phyloP scores from a whole-genome alignment of 169 alveolate species.

The Eimeria mitis region DNA sequence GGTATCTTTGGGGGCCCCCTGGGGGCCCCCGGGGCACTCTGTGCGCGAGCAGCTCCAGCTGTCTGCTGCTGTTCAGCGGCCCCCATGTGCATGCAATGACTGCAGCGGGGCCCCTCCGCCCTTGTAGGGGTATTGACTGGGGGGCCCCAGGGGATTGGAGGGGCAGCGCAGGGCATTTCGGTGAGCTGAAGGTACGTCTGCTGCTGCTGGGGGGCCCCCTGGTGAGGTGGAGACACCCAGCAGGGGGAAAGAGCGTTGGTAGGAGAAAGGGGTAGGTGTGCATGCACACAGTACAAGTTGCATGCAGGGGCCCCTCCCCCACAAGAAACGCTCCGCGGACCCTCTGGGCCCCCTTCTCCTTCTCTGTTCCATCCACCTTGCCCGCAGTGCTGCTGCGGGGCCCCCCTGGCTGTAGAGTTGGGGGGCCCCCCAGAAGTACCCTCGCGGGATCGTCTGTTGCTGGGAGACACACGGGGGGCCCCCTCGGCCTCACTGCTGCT shows the following conservation, averaged over 20 bases:
- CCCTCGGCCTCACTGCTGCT: not conserved
- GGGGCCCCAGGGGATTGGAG: not conserved
- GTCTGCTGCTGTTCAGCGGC: not conserved
- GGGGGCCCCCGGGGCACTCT: not conserved
- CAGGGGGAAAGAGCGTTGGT: not conserved
- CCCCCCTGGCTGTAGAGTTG: not conserved
- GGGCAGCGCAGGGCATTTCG: not conserved
- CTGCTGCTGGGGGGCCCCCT: slow-evolving; percentile 42
- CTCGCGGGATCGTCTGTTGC: slow-evolving; percentile 2
- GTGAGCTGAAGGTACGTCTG: not conserved
- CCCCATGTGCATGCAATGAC: not conserved
- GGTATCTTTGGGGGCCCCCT: slow-evolving; percentile 1
- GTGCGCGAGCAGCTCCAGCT: not conserved
- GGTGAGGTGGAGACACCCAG: slow-evolving; percentile 23
- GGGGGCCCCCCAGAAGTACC: not conserved
- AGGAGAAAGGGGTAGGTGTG: slow-evolving; percentile 36
- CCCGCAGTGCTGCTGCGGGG: not conserved
- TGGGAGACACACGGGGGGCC: not conserved
- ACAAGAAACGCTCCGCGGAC: not conserved
- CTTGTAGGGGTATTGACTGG: not conserved
- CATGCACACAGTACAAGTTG: slow-evolving; percentile 47
- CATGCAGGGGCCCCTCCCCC: not conserved
- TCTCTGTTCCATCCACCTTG: not conserved
- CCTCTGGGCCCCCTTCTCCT: not conserved
- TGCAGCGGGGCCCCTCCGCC: not conserved